phyloP scores from a whole-genome alignment of 2,329 filamentous ascomycete species.

The Zelopaecilomyces penicillatus region DNA sequence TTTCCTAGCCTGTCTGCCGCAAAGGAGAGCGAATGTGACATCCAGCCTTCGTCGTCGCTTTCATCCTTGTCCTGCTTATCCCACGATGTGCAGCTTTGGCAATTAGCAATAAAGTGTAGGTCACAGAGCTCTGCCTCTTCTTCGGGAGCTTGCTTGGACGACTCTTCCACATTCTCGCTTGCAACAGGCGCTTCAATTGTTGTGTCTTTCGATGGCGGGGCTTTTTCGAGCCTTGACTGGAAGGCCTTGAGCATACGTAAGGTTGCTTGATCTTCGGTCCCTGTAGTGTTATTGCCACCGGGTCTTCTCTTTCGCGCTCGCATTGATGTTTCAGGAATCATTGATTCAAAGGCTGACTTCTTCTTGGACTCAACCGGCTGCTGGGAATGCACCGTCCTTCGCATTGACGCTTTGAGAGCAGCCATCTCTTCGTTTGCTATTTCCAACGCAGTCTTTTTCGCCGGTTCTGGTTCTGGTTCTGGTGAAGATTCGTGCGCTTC shows the following conservation, averaged over 20 bases:
- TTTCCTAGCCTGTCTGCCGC: constrained; percentile 87
- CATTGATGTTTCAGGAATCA: constrained; percentile 66
- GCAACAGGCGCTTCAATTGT: constrained; percentile 27
- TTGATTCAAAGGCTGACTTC: constrained; percentile 60
- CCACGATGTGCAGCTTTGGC: constrained; percentile 85
- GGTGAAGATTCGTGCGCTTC: constrained; percentile 10
- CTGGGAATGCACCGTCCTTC: constrained; percentile 47
- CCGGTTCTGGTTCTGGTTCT: constrained; percentile 17
- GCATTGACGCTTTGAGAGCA: constrained; percentile 74
- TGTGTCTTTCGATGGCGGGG: constrained; percentile 32
- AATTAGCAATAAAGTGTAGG: constrained; percentile 91
- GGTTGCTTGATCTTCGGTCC: constrained; percentile 53
- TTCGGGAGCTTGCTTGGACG: constrained; percentile 28
- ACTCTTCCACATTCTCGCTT: constrained; percentile 23
- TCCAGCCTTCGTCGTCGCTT: constrained; percentile 64
- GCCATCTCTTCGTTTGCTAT: constrained; percentile 73
- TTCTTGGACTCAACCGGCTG: constrained; percentile 46
- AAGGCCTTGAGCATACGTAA: constrained; percentile 72
- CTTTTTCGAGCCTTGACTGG: constrained; percentile 62
- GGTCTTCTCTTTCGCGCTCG: constrained; percentile 62
- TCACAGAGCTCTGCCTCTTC: constrained; percentile 77
- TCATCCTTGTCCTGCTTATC: constrained; percentile 56
- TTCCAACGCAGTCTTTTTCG: constrained; percentile 49
- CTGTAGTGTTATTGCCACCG: constrained; percentile 42
- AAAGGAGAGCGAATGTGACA: constrained; percentile 78